phyloP scores from a whole-genome alignment of 2,329 filamentous ascomycete genomes.

The Stagonosporopsis tanaceti region DNA sequence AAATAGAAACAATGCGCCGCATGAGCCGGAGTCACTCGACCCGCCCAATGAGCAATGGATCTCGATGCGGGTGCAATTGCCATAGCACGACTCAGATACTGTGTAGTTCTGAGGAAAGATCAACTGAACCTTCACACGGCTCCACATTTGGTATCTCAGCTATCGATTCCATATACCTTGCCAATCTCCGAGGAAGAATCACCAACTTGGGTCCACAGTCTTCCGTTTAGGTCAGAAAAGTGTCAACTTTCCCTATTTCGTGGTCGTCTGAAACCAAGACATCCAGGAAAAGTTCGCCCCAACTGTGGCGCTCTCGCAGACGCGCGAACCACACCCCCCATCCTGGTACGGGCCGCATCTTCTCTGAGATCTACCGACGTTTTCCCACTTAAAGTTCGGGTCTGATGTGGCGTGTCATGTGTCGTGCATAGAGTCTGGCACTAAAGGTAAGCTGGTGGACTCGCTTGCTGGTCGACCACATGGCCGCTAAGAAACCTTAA shows the following conservation, averaged over 20 bases:
- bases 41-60: constrained; percentile 3
- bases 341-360: constrained; percentile 19
- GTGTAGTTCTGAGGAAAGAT: background rate
- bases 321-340: constrained; percentile 16
- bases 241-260: constrained; percentile 8
- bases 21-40: background rate
- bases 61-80: constrained; percentile 2
- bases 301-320: constrained; percentile 12
- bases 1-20: constrained; percentile 2
- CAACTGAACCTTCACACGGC: background rate
- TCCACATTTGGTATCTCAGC: constrained; percentile 23
- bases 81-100: constrained; percentile 4
- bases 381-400: constrained; percentile 21
- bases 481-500: constrained; percentile 30
- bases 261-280: constrained; percentile 14
- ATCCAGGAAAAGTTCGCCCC: constrained; percentile 15
- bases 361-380: constrained; percentile 17
- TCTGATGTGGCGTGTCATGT: constrained; percentile 28
- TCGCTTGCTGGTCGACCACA: constrained; percentile 26
- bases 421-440: constrained; percentile 28
- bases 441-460: constrained; percentile 20
- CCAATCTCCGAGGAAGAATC: constrained; percentile 19
- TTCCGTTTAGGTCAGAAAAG: constrained; percentile 15
- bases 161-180: constrained; percentile 26
- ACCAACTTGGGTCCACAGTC: constrained; percentile 17